phyloP scores from a whole-genome alignment of 176 grass and related monocot species.

The Hyparrhenia diplandra region DNA sequence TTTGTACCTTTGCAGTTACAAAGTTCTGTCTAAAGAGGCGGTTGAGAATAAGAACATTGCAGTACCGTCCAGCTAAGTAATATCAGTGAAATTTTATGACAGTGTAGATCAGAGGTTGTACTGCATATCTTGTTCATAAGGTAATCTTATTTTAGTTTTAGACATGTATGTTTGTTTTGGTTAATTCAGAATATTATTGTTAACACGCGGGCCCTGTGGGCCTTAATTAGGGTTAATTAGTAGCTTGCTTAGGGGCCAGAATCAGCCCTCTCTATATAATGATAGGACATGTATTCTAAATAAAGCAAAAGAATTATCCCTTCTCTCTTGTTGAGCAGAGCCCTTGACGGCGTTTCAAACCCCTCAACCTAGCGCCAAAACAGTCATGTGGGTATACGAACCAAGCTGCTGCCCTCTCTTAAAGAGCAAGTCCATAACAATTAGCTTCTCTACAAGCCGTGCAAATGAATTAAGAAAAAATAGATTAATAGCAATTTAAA shows the following conservation, averaged over 20 bases:
- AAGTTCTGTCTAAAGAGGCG: slow-evolving; percentile 82
- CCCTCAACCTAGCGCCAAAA: too few species aligned
- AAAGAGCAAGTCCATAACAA: too few species aligned
- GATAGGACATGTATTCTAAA: too few species aligned
- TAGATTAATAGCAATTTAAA: background rate
- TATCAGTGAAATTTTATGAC: slow-evolving; percentile 94
- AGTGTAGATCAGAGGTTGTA: slow-evolving; percentile 78
- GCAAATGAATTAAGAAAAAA: background rate
- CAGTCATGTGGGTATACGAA: too few species aligned
- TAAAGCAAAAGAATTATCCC: too few species aligned
- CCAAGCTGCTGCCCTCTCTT: too few species aligned
- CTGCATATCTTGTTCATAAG: slow-evolving; percentile 97
- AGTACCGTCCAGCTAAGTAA: slow-evolving; percentile 67
- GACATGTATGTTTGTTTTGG: slow-evolving; percentile 12
- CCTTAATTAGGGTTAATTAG: too few species aligned
- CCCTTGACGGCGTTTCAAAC: too few species aligned
- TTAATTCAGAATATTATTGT: slow-evolving; percentile 3
- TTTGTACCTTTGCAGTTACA: slow-evolving; percentile 49
- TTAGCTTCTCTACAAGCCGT: background rate
- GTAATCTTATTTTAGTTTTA: slow-evolving; percentile 30
- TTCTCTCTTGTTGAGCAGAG: too few species aligned
- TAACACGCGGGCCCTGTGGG: too few species aligned
- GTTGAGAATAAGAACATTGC: slow-evolving; percentile 89
- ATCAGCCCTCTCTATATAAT: too few species aligned
- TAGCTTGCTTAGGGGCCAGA: too few species aligned